Base-by-base conservation (phyloP, 257 asterid species). In the Capsicum chinense region DNA sequence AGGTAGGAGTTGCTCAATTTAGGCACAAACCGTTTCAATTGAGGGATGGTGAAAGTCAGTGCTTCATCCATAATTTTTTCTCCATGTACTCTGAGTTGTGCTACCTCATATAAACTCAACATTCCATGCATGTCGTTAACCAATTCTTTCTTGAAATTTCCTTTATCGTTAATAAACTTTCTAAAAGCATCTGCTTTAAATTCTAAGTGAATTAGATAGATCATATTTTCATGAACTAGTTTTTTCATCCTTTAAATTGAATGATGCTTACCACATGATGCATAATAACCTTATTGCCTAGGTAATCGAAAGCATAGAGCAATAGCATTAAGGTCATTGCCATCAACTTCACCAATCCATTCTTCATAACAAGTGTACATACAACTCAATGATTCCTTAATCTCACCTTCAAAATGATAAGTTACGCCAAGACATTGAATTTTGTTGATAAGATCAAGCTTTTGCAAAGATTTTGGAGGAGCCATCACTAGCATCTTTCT, bases 391-490 rank as follows among this genome's bases (percentile, higher is more conserved):
- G 57, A 35, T 21, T 21, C 81, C 15, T 71, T 80, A 7, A 88
- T 88, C 50, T 84, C 87, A 2, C n/a, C n/a, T 66, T 56, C 80
- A 79, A 86, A 88, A 57, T 82, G 88, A 54, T 88, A 88, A 2
- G 63, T 11, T 17, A 86, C 82, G 0, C 89, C 85, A 35, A 88
- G 66, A n/a, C 85, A 85, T 21, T 82, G 82, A 1, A 84, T 79
- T 13, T 59, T 35, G 62, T 83, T 76, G 19, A 88, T 86, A 7
- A 86, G n/a, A 0, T 84, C 69, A 1, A 84, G 33, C 2, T 64
- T 83, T 3, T 48, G 9, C 3, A 21, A 1, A 12, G 71, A 14
- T 0, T 50, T 16, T 6, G 60, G 16, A 2, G 82, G 74, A 16
- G 62, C 47, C 62, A 5, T 69, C 4, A 1, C 10, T 0, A 86